Base-by-base conservation (phyloP, 2,329 filamentous ascomycete genomes). In the Purpureocillium takamizusanense region DNA sequence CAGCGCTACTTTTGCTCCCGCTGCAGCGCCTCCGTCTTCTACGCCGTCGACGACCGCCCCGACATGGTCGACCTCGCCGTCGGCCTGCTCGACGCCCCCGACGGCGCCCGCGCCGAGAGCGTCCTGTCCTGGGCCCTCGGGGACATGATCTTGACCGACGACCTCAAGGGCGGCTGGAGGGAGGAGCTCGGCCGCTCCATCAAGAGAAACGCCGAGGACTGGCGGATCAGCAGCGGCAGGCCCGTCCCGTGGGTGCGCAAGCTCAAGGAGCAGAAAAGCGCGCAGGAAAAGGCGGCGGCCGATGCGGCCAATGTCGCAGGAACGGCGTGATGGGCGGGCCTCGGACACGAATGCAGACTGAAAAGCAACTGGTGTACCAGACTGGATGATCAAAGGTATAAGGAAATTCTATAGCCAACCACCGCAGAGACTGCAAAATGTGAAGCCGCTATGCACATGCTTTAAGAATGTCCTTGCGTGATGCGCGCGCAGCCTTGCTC, bases 11-110 rank as follows among this genome's bases (percentile, higher is more conserved):
- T 67, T 42, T 75, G 70, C 50, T 59, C 59, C 0, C 54, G 44
- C 2, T 74, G 70, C 51, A 69, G 67, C 0, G 68, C 70, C 0
- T 52, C 46, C 10, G 55, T 72, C 0, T 72, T 74, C 39, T 74
- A 68, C 40, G 57, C 62, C 0, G 49, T 48, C 0, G 61, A 67
- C 13, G 49, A 56, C 4, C 51, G 63, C 2, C 55, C 61, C 0
- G 53, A 62, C 1, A 42, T 66, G 7, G 51, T 71, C 1, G 65
- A 72, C 33, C 39, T 75, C 1, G 62, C 66, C 0, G 44, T 70
- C 3, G 70, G 69, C 0, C 40, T 73, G 4, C 37, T 75, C 2
- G 52, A 64, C n/a, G 51, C 63, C 0, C 55, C 59, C 0, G 60
- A 65, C 28, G 69, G 70, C 0, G 62, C 69, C 1, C 56, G 69